Evolutionary conservation across 345 rosid genomes (phyloP), one percentile per base, ranked within the genome.

Genomic region (Eucalyptus dawsonii): DNA sequence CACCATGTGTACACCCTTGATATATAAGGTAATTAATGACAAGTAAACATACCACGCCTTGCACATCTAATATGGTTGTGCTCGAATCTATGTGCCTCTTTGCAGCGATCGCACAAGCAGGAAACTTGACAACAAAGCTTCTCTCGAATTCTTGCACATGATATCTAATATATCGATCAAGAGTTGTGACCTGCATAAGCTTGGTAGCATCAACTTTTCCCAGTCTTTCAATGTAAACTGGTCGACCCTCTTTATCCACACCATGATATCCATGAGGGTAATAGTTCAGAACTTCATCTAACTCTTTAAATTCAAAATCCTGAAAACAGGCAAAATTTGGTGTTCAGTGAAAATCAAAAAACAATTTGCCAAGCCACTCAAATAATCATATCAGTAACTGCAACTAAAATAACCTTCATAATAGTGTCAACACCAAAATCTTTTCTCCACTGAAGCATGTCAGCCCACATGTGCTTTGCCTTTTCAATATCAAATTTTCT

Each of bases 231-330:
- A 98, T 93, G 92, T 98, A 98, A 85, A 98, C 90, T 56, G 99
- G 99, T 58, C 98, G 93, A 13, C 99, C 99, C 92, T 97, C 99
- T 92, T 93, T 98, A 90, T 98, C 99, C 90, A 98, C 99, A 34
- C 99, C 99, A 93, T 98, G 99, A 93, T 98, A 91, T 89, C 97
- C 96, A 87, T 98, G 99, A 50, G 99, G 99, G 62, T 98, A 98
- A 91, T 95, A 92, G 50, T 91, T 94, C 88, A 96, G 65, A 87
- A 98, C 99, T 89, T 98, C 97, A 91, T 93, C 91, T 29, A 95
- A 80, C 94, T 98, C 99, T 88, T 92, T 92, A 89, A 97, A 98
- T 91, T 97, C 99, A 88, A 97, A 98, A 93, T 98, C 99, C 99
- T 98, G 83, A 76, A 72, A 76, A 76, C 83, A 40, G 27, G 45